Percentiles rank a stretch among this genome's conserved stretches.
These are phyloP conservation scores for Podaxis sp. DNA, from an alignment of 768 basidiomycete genomes.

Conservation along the genomic window DNA sequence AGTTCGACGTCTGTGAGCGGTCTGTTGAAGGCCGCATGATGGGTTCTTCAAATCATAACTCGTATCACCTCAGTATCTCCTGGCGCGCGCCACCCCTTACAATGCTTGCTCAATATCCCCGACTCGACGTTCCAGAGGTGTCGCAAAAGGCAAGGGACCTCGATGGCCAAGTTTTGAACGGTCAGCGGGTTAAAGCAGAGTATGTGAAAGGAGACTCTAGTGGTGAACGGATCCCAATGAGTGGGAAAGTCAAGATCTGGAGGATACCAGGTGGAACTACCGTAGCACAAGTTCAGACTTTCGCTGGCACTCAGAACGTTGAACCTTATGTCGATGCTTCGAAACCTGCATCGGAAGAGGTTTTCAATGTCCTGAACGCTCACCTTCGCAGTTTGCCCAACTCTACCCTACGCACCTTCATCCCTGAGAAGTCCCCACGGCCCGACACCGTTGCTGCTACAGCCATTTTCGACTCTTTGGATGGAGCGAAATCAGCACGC, in stretches of 20 bases:
- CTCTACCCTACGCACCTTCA: conserved; percentile 4
- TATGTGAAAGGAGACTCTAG: conserved; percentile 38
- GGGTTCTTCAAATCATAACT: conserved; percentile 32
- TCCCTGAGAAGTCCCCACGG: conserved; percentile 8
- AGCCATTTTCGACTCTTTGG: conserved; percentile 49
- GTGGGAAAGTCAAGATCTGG: conserved; percentile 2
- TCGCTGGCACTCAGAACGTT: conserved; percentile 7
- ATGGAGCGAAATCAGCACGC: conserved; percentile 42
- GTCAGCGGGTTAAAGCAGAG: conserved; percentile 47
- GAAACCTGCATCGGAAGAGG: not conserved
- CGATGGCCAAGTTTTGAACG: conserved; percentile 33
- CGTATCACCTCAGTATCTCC: conserved; percentile 45
- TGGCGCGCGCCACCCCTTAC: conserved; percentile 50
- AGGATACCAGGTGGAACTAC: conserved; percentile 9
- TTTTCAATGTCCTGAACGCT: conserved; percentile 13
- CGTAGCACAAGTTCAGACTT: not conserved
- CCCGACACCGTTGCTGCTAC: conserved; percentile 25
- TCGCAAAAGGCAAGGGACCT: conserved; percentile 34
- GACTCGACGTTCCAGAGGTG: conserved; percentile 27
- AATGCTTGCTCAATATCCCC: conserved; percentile 44
- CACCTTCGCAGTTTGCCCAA: conserved; percentile 6
- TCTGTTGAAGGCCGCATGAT: conserved; percentile 38
- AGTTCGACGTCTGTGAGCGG: conserved; percentile 42
- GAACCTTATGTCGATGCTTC: not conserved
- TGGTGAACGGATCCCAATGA: not conserved